Conservation (phyloP, 2,329 filamentous ascomycete species). For the Neofusicoccum sp. region DNA sequence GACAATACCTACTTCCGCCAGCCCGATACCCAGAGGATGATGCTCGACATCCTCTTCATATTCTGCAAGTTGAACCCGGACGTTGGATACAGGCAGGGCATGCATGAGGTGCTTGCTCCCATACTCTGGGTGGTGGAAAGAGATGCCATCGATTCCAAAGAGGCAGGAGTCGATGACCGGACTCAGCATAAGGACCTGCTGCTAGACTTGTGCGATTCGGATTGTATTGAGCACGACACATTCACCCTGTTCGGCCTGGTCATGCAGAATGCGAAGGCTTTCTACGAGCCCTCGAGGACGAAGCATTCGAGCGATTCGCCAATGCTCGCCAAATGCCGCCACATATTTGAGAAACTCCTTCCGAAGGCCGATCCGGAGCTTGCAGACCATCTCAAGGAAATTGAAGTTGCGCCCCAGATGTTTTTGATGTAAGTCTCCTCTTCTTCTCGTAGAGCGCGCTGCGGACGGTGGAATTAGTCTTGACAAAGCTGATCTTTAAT, state of each 20-base stretch:
- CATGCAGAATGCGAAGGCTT: constrained; percentile 83
- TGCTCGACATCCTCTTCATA: constrained; percentile 87
- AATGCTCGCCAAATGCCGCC: constrained; percentile 81
- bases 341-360: constrained; percentile 81
- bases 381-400: constrained; percentile 71
- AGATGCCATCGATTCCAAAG: constrained; percentile 65
- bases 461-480: too few species aligned
- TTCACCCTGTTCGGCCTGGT: constrained; percentile 81
- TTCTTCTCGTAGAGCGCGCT: background rate
- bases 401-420: constrained; percentile 93
- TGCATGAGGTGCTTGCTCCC: constrained; percentile 93
- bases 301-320: constrained; percentile 51
- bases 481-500: constrained; percentile 23
- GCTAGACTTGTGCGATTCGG: constrained; percentile 65
- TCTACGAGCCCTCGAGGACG: constrained; percentile 68
- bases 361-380: constrained; percentile 79
- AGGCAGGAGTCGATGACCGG: constrained; percentile 4
- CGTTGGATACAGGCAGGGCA: constrained; percentile 92
- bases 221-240: constrained; percentile 83
- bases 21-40: constrained; percentile 71
- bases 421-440: constrained; percentile 75
- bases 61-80: constrained; percentile 90
- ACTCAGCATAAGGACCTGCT: constrained; percentile 50
- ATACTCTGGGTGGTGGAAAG: constrained; percentile 80
- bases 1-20: constrained; percentile 89